Percentiles rank a stretch among this genome's conserved stretches.
Evolutionary conservation across 2,329 filamentous ascomycete genomes (phyloP).

Genomic region (Ascochyta viciae-villosae): DNA sequence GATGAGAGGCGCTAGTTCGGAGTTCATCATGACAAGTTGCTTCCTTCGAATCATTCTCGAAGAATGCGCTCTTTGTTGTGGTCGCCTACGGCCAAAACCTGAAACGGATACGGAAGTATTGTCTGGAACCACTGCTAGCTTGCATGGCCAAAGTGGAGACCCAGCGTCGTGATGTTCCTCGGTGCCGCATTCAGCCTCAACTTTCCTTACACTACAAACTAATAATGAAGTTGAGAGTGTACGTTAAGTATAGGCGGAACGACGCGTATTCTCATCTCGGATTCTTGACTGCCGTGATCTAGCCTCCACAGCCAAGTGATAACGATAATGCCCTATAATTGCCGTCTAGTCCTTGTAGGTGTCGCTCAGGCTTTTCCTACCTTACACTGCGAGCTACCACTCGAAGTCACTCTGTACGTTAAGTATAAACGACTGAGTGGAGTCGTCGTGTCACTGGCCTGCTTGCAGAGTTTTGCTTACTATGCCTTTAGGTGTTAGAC

Average conservation of each 20-base stretch:
- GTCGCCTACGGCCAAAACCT: constrained; percentile 12
- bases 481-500: constrained; percentile 33
- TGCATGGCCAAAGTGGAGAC: constrained; percentile 6
- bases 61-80: constrained; percentile 9
- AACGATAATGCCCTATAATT: constrained; percentile 1
- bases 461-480: constrained; percentile 30
- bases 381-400: constrained; percentile 7
- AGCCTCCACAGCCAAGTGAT: constrained; percentile 3
- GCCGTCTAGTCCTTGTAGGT: constrained; percentile 4
- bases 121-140: constrained; percentile 13
- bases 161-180: constrained; percentile 3
- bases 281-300: constrained; percentile 1
- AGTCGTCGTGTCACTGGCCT: constrained; percentile 29
- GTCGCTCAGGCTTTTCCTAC: constrained; percentile 5
- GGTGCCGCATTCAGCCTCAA: constrained; percentile 18
- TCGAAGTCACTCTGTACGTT: constrained; percentile 10
- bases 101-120: constrained; percentile 8
- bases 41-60: constrained; percentile 11
- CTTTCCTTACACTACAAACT: constrained; percentile 10
- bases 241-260: constrained; percentile 10
- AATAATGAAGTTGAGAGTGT: constrained; percentile 6
- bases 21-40: constrained; percentile 1
- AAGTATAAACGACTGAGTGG: constrained; percentile 30
- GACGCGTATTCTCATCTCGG: constrained; percentile 4
- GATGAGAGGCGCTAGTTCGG: constrained; percentile 3